Evolutionary conservation across 257 asterid genomes (phyloP).

Genomic region (Fraxinus excelsior): DNA sequence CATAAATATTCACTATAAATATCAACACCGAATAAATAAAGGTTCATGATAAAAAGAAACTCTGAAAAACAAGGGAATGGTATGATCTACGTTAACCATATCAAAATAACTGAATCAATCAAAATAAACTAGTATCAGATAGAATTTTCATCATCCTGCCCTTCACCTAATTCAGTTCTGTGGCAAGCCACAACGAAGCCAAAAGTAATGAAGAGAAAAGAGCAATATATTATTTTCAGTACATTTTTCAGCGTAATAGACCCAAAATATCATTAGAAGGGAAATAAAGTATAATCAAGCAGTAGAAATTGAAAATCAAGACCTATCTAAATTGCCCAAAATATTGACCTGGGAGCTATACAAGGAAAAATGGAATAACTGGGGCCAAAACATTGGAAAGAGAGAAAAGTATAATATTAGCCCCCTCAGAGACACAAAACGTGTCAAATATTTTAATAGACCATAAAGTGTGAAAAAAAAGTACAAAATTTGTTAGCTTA

Average conservation of each 20-base stretch:
- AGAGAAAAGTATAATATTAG: not conserved
- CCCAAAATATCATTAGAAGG: not conserved
- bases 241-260: not conserved
- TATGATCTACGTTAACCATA: not conserved
- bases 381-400: not conserved
- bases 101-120: not conserved
- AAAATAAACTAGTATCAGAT: not conserved
- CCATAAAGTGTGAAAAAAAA: not conserved
- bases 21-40: not conserved
- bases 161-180: not conserved
- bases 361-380: not conserved
- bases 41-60: not conserved
- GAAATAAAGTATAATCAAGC: not conserved
- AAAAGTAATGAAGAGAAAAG: not conserved
- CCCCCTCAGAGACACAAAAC: not conserved
- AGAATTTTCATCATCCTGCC: not conserved
- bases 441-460: not conserved
- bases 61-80: not conserved
- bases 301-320: not conserved
- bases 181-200: not conserved
- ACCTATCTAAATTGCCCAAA: not conserved
- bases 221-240: not conserved
- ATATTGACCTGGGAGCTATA: not conserved
- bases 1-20: conserved; percentile 13
- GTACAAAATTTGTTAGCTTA: not conserved